Evolutionary conservation across 176 grass and related monocot species (phyloP).

Genomic region (Coix lacrymajobi): DNA sequence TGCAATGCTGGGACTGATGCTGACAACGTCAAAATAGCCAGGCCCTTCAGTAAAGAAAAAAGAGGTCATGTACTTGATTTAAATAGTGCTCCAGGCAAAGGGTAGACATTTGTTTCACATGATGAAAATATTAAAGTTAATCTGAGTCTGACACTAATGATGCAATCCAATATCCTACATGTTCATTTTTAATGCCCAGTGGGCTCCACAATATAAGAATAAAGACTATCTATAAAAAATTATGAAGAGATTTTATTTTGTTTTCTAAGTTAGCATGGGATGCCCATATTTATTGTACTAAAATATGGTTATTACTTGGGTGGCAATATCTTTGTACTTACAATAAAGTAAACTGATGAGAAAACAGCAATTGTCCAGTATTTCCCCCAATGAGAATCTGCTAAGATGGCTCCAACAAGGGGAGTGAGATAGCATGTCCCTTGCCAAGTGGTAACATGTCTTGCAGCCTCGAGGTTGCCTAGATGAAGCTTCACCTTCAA

Average conservation of each 20-base stretch:
- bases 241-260: not conserved
- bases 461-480: constrained; percentile 72
- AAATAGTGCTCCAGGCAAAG: not conserved
- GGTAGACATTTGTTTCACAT: not conserved
- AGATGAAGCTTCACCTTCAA: constrained; percentile 66
- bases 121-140: not conserved
- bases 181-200: not conserved
- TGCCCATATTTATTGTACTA: not conserved
- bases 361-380: constrained; percentile 79
- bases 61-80: not conserved
- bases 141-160: not conserved
- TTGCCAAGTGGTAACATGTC: constrained; percentile 81
- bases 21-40: constrained; percentile 68
- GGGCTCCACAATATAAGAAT: constrained; percentile 6
- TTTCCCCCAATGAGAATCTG: constrained; percentile 83
- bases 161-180: not conserved
- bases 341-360: constrained; percentile 72
- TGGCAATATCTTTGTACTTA: constrained; percentile 40
- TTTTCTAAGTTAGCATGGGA: not conserved
- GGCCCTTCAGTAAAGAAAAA: constrained; percentile 50
- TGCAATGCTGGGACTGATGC: constrained; percentile 58
- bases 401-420: constrained; percentile 78
- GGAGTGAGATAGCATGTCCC: constrained; percentile 93
- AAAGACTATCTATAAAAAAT: not conserved
- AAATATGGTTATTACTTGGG: not conserved